Base-by-base conservation (phyloP, 2,329 filamentous ascomycete species). In the Colletotrichum viniferum region DNA sequence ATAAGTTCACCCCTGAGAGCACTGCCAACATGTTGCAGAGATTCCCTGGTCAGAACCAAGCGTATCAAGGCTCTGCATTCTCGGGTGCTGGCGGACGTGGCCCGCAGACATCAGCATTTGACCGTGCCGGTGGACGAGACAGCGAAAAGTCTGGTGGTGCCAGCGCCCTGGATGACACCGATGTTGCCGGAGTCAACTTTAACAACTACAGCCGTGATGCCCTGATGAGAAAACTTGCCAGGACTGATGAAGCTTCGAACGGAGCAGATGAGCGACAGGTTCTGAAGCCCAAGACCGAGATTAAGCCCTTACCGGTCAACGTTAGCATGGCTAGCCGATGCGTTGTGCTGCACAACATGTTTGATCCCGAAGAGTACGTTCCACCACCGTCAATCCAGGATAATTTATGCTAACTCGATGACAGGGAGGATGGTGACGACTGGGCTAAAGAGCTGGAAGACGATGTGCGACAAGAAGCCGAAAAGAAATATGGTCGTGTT, bases 1-100 rank as follows among this genome's bases (percentile, higher is more conserved):
- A 99, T 94, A 98, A 98, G 92, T 98, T 98, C 87, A 98, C 96
- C 86, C 94, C 96, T 82, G 97, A 98, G 88, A 97, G 96, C 86
- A 98, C 95, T 86, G 94, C 95, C 85, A 96, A 95, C 87, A 92
- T 98, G 84, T 89, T 98, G 83, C 95, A 97, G 88, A 95, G 95
- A 87, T 97, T 98, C 89, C 94, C 95, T 85, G 94, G 94, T 83
- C 93, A 94, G 85, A 93, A 92, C 86, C 90, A 90, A 86, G 91
- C 91, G 84, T 97, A 93, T 85, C 95, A 98, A 88, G 95, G 95
- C 83, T 98, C 96, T 77, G 92, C 94, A 67, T 98, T 98, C 85
- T 98, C 95, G 76, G 96, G 96, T 79, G 92, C 94, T 78, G 96
- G 96, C 81, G 96, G 96, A 77, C 95, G 96, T 81, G 95, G 95